These are phyloP conservation scores for Dryadomyces quercivorus DNA, from an alignment of 2,329 filamentous ascomycete genomes.

Conservation along the genomic window DNA sequence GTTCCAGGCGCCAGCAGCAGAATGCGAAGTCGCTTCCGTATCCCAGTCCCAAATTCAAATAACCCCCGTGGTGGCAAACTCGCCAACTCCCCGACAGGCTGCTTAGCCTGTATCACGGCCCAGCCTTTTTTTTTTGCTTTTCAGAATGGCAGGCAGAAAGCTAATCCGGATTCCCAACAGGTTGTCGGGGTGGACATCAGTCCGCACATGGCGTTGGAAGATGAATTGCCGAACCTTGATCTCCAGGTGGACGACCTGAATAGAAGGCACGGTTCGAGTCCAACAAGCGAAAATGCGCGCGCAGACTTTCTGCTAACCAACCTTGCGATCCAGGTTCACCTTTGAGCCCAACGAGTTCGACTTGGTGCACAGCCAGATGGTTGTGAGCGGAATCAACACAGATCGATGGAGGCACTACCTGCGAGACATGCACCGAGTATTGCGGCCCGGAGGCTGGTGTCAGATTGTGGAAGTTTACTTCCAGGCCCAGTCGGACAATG, in stretches of 20 bases:
- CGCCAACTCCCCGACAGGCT: no score
- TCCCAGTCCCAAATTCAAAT: background rate
- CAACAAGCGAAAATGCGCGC: background rate
- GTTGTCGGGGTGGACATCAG: constrained; percentile 62
- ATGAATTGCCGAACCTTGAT: constrained; percentile 50
- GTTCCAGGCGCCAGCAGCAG: background rate
- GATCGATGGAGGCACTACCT: constrained; percentile 66
- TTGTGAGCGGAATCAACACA: constrained; percentile 59
- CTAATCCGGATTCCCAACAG: constrained; percentile 24
- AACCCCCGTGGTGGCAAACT: background rate
- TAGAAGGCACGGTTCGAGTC: constrained; percentile 30
- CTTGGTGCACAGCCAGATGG: constrained; percentile 66
- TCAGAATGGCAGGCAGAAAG: background rate
- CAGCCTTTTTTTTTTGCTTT: background rate
- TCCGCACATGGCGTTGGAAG: constrained; percentile 55
- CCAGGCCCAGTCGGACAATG: constrained; percentile 77
- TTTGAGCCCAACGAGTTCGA: constrained; percentile 66
- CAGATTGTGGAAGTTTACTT: constrained; percentile 84
- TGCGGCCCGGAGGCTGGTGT: constrained; percentile 70
- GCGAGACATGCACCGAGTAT: constrained; percentile 58
- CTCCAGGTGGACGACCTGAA: constrained; percentile 65
- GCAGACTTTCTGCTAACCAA: background rate
- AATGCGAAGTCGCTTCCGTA: background rate
- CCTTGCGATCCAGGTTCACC: constrained; percentile 37
- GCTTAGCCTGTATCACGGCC: background rate